Evolutionary conservation across 148 eudicot genomes (phyloP).

Genomic region (Silene uniflora): DNA sequence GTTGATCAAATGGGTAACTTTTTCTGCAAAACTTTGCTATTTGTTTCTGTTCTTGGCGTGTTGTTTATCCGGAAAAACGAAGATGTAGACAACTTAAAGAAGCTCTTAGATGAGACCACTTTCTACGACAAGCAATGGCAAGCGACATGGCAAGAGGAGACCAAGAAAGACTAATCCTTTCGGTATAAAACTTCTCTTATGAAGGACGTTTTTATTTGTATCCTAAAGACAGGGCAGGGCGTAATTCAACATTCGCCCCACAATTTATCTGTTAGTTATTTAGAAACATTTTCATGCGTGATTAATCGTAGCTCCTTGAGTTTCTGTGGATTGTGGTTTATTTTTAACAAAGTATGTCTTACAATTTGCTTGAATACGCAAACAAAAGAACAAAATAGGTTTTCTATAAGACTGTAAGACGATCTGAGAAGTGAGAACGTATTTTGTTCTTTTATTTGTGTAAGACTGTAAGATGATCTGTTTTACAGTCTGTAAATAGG

Average conservation of each 20-base stretch:
- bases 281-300: conserved; percentile 6
- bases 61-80: conserved; percentile 82
- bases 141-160: conserved; percentile 91
- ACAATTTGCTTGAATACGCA: too few species aligned
- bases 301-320: neutral
- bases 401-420: too few species aligned
- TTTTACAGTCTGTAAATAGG: too few species aligned
- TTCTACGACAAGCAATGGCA: conserved; percentile 99
- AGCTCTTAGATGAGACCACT: conserved; percentile 80
- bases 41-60: conserved; percentile 81
- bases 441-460: too few species aligned
- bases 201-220: conserved; percentile 5
- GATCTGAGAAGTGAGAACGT: too few species aligned
- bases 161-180: conserved; percentile 32
- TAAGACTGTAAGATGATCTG: too few species aligned
- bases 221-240: conserved; percentile 19
- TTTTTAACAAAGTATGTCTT: too few species aligned
- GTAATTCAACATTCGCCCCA: neutral
- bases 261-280: conserved; percentile 11
- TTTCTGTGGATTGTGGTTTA: neutral
- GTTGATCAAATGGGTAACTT: conserved; percentile 97
- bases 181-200: conserved; percentile 1
- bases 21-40: conserved; percentile 91
- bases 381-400: too few species aligned
- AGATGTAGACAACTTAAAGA: conserved; percentile 76